These are phyloP conservation scores for Xenoacremonium recifei DNA, from an alignment of 2,329 filamentous ascomycete species.

Conservation along the genomic window DNA sequence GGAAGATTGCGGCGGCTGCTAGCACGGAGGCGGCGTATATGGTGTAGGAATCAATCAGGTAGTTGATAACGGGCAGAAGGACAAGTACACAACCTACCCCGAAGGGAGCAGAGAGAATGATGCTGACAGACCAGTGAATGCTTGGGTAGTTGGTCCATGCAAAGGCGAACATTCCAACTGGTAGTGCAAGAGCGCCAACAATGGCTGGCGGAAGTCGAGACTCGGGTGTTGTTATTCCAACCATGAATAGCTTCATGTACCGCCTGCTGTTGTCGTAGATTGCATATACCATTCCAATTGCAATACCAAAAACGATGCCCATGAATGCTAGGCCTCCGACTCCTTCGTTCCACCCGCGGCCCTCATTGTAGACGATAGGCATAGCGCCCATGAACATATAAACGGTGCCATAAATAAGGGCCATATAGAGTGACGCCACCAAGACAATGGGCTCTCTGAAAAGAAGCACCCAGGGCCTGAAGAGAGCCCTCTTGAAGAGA, in stretches of 20 bases:
- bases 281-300: constrained; percentile 7
- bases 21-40: constrained; percentile 70
- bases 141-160: constrained; percentile 52
- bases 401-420: constrained; percentile 55
- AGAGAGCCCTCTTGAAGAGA: constrained; percentile 41
- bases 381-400: constrained; percentile 60
- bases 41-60: constrained; percentile 57
- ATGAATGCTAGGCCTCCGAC: constrained; percentile 64
- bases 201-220: constrained; percentile 54
- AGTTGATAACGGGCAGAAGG: constrained; percentile 54
- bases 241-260: constrained; percentile 12
- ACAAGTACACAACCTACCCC: constrained; percentile 45
- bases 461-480: constrained; percentile 65
- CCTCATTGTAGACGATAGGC: constrained; percentile 62
- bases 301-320: constrained; percentile 67
- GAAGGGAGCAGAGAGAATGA: constrained; percentile 32
- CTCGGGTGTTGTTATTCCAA: constrained; percentile 48
- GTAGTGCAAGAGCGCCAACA: constrained; percentile 52
- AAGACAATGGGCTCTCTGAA: constrained; percentile 70
- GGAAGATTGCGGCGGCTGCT: constrained; percentile 65
- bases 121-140: constrained; percentile 50
- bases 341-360: constrained; percentile 58
- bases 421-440: constrained; percentile 62
- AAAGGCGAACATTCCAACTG: constrained; percentile 56
- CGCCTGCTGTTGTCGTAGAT: constrained; percentile 36